Conservation (phyloP, 2,329 filamentous ascomycete species). For the Penicillium sp. region DNA sequence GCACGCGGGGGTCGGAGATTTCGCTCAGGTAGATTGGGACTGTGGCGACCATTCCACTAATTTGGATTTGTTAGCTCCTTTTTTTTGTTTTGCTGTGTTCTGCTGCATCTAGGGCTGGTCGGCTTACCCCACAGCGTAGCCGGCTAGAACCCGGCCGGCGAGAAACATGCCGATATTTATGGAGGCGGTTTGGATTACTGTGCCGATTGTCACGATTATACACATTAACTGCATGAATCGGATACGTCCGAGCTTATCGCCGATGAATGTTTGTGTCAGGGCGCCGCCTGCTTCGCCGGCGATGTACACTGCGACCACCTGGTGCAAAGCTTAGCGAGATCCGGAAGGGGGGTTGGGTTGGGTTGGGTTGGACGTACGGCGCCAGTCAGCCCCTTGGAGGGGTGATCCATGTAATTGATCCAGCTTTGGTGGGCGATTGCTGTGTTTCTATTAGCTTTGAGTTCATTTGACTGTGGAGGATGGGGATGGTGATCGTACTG, state of each 20-base stretch:
- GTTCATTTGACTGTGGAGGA: background rate
- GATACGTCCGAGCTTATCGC: conserved; percentile 58
- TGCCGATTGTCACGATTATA: conserved; percentile 59
- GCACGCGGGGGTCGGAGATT: conserved; percentile 53
- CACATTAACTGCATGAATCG: conserved; percentile 61
- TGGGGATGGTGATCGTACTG: conserved; percentile 37
- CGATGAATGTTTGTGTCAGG: conserved; percentile 57
- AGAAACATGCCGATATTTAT: conserved; percentile 61
- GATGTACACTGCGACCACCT: conserved; percentile 63
- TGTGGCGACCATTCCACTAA: conserved; percentile 54
- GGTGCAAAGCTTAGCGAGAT: background rate
- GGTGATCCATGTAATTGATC: conserved; percentile 62
- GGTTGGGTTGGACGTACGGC: conserved; percentile 43
- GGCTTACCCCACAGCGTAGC: conserved; percentile 51
- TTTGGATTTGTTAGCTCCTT: no score
- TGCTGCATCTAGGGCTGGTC: background rate
- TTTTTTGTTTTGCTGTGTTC: background rate
- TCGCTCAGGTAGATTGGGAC: conserved; percentile 62
- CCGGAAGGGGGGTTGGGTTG: background rate
- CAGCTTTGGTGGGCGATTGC: conserved; percentile 64
- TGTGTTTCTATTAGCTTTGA: conserved; percentile 24
- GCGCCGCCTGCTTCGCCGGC: conserved; percentile 63
- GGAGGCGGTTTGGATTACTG: conserved; percentile 58
- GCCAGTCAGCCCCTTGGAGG: conserved; percentile 60
- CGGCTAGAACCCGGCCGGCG: conserved; percentile 54